Evolutionary conservation across 2,329 filamentous ascomycete genomes (phyloP).

Genomic region (Neonectria neomacrospora): DNA sequence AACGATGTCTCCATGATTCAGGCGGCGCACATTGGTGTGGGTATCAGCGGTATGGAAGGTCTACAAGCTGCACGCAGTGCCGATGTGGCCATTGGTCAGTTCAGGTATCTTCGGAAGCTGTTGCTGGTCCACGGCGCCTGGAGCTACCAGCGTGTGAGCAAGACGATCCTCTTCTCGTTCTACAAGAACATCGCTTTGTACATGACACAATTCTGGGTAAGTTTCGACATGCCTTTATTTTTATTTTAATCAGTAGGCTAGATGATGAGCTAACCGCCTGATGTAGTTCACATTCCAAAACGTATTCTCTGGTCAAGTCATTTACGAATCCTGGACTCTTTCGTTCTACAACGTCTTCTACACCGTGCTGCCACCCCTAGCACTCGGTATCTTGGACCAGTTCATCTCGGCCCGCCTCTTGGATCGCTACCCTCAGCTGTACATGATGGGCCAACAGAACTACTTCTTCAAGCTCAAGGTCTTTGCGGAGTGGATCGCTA

Average conservation of each 20-base stretch:
- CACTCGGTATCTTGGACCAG: slow-evolving; percentile 96
- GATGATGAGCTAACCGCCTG: slow-evolving; percentile 39
- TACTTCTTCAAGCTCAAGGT: slow-evolving; percentile 93
- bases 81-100: slow-evolving; percentile 95
- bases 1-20: slow-evolving; percentile 99
- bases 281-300: slow-evolving; percentile 96
- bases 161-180: slow-evolving; percentile 97
- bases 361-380: slow-evolving; percentile 91
- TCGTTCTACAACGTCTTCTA: slow-evolving; percentile 99
- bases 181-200: slow-evolving; percentile 99
- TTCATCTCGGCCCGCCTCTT: slow-evolving; percentile 94
- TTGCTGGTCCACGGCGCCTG: slow-evolving; percentile 95
- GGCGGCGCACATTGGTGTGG: slow-evolving; percentile 96
- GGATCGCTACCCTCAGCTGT: slow-evolving; percentile 95
- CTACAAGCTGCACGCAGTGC: slow-evolving; percentile 95
- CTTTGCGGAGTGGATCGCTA: slow-evolving; percentile 91
- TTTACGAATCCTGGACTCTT: slow-evolving; percentile 99
- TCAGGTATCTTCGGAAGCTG: slow-evolving; percentile 92
- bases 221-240: slow-evolving; percentile 46
- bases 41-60: slow-evolving; percentile 97
- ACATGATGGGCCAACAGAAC: slow-evolving; percentile 91
- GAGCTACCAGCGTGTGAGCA: slow-evolving; percentile 97
- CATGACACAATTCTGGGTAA: slow-evolving; percentile 98
- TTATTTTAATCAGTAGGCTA: too few relatives aligned
- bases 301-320: slow-evolving; percentile 95